Conservation (phyloP, 495 filamentous ascomycete species). For the Geoglossum glabrum region DNA sequence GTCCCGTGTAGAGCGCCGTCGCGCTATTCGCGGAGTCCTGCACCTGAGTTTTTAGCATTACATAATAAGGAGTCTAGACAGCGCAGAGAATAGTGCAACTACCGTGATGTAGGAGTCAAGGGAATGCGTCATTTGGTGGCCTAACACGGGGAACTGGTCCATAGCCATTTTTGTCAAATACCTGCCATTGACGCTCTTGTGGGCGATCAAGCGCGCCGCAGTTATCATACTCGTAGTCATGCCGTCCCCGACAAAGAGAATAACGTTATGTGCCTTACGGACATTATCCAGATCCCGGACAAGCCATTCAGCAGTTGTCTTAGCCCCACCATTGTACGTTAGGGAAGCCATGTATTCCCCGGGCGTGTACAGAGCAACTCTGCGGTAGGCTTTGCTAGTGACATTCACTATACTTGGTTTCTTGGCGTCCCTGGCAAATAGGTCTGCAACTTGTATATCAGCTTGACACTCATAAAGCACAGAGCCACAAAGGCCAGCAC, state of each 20-base stretch:
- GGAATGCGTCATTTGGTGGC: constrained; percentile 47
- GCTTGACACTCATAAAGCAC: too few relatives aligned
- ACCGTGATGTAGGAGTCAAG: constrained; percentile 52
- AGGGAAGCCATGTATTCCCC: constrained; percentile 51
- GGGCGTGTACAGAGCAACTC: constrained; percentile 44
- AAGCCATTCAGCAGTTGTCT: constrained; percentile 44
- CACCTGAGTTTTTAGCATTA: background rate
- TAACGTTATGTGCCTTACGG: constrained; percentile 57
- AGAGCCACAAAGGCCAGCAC: too few relatives aligned
- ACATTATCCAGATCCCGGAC: constrained; percentile 41
- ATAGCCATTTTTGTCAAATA: constrained; percentile 46
- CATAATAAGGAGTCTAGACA: too few relatives aligned
- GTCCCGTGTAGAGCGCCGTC: constrained; percentile 50
- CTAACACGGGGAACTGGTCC: constrained; percentile 52
- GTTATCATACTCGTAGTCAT: constrained; percentile 30
- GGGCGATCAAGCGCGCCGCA: constrained; percentile 50
- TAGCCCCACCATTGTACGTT: constrained; percentile 42
- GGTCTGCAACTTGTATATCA: constrained; percentile 22
- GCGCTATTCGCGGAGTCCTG: constrained; percentile 56
- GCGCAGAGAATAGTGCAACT: background rate
- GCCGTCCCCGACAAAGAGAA: constrained; percentile 59
- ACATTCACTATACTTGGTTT: constrained; percentile 48
- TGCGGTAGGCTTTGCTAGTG: constrained; percentile 46
- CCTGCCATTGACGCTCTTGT: constrained; percentile 54
- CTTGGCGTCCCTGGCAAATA: constrained; percentile 44